Evolutionary conservation across 2,329 filamentous ascomycete genomes (phyloP), one percentile per base, ranked within the genome.

Genomic region (Pyricularia sp.): DNA sequence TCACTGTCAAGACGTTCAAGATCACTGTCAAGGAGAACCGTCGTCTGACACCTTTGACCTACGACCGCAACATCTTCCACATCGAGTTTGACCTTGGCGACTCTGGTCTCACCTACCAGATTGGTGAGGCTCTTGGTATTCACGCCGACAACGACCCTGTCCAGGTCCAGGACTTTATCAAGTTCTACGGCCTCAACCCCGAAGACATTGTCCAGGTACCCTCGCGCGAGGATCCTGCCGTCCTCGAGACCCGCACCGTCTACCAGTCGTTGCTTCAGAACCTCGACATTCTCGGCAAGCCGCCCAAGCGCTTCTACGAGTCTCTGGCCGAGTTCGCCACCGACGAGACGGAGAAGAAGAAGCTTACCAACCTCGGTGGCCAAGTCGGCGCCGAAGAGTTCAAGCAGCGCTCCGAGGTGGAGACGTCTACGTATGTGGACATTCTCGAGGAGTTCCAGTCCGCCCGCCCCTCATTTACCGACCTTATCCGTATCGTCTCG

Each of bases 51-150:
- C 95, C 95, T 3, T 75, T 81, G 28, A 91, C 89, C 36, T 99
- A 99, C 77, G 94, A 98, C 79, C 93, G 95, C 74, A 97, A 99
- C 85, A 98, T 99, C 80, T 99, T 99, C 90, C 95, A 99, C 82
- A 98, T 99, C 71, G 95, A 99, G 81, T 99, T 99, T 76, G 95
- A 98, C 77, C 88, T 99, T 28, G 94, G 94, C 70, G 81, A 90
- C 75, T 97, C 94, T 42, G 94, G 94, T 58, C 88, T 99, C 72
- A 97, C 88, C 61, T 99, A 99, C 82, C 92, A 97, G 77, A 98
- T 99, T 75, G 95, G 95, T 69, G 95, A 99, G 82, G 95, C 95
- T 65, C 89, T 99, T 23, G 95, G 95, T 72, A 94, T 99, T 71
- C 95, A 99, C 79, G 92, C 93, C 7, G 92, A 98, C 81, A 99